Conservation (phyloP, 164 flowering plant species). For the Liriodendron chinense region DNA sequence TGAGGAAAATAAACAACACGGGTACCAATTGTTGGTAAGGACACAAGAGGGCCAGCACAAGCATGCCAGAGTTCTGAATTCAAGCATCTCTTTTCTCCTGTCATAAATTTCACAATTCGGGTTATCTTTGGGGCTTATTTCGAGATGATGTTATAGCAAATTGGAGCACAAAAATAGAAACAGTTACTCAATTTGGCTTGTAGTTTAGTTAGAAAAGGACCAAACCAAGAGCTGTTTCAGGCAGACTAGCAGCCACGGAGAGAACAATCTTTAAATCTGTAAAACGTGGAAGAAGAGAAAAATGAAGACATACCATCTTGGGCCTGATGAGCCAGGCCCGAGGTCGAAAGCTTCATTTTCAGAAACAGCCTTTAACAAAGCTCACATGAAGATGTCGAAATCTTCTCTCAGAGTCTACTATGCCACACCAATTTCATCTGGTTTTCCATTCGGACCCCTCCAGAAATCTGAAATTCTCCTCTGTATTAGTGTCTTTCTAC, state of each 20-base stretch:
- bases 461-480: background rate
- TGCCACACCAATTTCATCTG: conserved; percentile 4
- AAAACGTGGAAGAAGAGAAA: conserved; percentile 2
- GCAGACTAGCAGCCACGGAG: background rate
- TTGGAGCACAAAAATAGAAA: background rate
- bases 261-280: background rate
- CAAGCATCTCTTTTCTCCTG: conserved; percentile 77
- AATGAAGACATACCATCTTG: conserved; percentile 45
- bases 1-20: conserved; percentile 88
- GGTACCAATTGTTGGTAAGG: conserved; percentile 69
- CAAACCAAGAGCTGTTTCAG: background rate
- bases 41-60: conserved; percentile 90
- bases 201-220: background rate
- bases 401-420: background rate
- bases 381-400: background rate
- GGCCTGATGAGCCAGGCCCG: conserved; percentile 51
- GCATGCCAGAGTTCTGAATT: conserved; percentile 98
- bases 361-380: conserved; percentile 7
- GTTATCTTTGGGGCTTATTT: background rate
- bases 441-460: background rate
- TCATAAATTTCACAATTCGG: background rate
- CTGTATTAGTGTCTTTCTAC: background rate
- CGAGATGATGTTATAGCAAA: background rate
- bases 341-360: conserved; percentile 28
- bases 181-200: background rate